Conservation (phyloP, 2,329 filamentous ascomycete genomes). For the Camillea tinctor region DNA sequence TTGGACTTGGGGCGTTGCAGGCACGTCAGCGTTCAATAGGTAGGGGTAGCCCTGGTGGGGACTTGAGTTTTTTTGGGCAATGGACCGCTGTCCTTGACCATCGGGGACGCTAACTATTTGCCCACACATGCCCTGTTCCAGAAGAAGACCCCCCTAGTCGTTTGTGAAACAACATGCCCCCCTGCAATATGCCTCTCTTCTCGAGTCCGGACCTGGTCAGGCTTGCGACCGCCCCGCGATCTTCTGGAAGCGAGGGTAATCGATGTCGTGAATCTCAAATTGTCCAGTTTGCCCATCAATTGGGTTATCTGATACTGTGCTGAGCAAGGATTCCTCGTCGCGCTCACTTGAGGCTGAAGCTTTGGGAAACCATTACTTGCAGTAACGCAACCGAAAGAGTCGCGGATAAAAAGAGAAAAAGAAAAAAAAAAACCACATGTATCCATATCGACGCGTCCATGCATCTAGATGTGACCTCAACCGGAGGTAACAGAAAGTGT, state of each 20-base stretch:
- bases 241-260: constrained; percentile 40
- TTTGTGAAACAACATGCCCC: constrained; percentile 52
- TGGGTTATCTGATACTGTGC: neutral
- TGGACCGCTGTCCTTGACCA: constrained; percentile 15
- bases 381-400: neutral
- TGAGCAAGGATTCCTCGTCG: neutral
- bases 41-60: constrained; percentile 14
- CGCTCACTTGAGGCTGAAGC: neutral
- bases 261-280: neutral
- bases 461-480: constrained; percentile 2
- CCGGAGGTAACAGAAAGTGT: constrained; percentile 20
- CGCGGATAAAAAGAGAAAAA: constrained; percentile 1
- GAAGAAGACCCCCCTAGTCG: constrained; percentile 38
- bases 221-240: constrained; percentile 43
- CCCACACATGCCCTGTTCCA: constrained; percentile 36
- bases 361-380: neutral
- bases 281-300: neutral
- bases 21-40: constrained; percentile 24
- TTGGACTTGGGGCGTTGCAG: constrained; percentile 23
- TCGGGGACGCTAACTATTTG: constrained; percentile 24
- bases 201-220: constrained; percentile 42
- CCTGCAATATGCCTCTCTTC: constrained; percentile 47
- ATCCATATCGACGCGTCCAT: constrained; percentile 1
- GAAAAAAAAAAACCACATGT: neutral
- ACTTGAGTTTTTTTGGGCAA: constrained; percentile 15